These are phyloP conservation scores for Phialemoniopsis sp. DNA, from an alignment of 2,329 filamentous ascomycete species.

Conservation along the genomic window DNA sequence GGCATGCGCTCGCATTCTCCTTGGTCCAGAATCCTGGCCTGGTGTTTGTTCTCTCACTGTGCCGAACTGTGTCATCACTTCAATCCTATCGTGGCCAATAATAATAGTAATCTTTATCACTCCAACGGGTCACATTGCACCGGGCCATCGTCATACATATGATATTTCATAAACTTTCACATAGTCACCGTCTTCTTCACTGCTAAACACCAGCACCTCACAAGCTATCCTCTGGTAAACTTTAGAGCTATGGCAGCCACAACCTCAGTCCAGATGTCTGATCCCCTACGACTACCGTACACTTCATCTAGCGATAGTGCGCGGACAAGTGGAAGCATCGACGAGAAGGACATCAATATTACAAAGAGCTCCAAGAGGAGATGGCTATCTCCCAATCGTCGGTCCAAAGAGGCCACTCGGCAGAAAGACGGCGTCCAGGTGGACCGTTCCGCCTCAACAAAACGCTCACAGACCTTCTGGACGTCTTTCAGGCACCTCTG, in stretches of 20 bases:
- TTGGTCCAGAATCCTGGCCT: too few relatives aligned
- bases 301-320: slow-evolving; percentile 20
- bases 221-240: neutral
- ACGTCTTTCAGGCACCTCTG: slow-evolving; percentile 44
- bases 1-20: too few relatives aligned
- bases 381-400: slow-evolving; percentile 2
- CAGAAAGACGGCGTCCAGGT: slow-evolving; percentile 15
- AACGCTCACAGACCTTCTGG: slow-evolving; percentile 45
- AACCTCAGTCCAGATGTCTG: neutral
- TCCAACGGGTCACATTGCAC: too few relatives aligned
- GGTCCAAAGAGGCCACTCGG: neutral
- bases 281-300: neutral
- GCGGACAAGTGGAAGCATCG: slow-evolving; percentile 25
- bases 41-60: too few relatives aligned
- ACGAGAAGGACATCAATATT: slow-evolving; percentile 19
- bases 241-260: neutral
- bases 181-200: too few relatives aligned
- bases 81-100: too few relatives aligned
- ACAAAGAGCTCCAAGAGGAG: slow-evolving; percentile 6
- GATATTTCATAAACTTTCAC: too few relatives aligned
- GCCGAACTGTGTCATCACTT: too few relatives aligned
- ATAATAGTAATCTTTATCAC: too few relatives aligned
- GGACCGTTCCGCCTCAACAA: slow-evolving; percentile 39
- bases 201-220: too few relatives aligned
- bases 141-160: too few relatives aligned